phyloP scores from a whole-genome alignment of 306 rosid genomes.

The Pyrus bretschneideri region DNA sequence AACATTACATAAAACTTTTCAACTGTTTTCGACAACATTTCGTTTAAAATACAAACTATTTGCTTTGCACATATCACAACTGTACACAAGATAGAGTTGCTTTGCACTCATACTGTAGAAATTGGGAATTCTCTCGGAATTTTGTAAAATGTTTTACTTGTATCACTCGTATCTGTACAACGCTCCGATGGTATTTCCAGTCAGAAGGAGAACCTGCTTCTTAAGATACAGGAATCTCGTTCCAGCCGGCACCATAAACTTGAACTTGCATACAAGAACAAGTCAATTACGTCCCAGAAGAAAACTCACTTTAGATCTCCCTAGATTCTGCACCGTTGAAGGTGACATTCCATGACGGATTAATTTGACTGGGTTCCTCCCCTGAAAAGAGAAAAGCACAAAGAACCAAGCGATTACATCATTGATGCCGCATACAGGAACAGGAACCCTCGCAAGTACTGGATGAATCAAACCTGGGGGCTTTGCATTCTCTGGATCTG shows the following conservation, averaged over 20 bases:
- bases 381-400: constrained; percentile 38
- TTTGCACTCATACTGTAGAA: neutral
- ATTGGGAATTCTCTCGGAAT: neutral
- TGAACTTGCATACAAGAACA: neutral
- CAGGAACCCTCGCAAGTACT: constrained; percentile 14
- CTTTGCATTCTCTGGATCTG: constrained; percentile 15
- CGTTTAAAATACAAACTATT: neutral
- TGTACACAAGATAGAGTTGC: neutral
- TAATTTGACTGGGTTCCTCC: constrained; percentile 9
- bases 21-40: neutral
- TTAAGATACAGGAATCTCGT: neutral
- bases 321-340: constrained; percentile 15
- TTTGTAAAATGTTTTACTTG: neutral
- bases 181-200: neutral
- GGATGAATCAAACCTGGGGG: constrained; percentile 53
- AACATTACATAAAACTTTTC: neutral
- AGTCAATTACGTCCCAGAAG: neutral
- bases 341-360: constrained; percentile 19
- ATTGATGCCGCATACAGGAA: constrained; percentile 15
- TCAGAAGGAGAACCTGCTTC: neutral
- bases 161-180: neutral
- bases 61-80: neutral
- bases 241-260: neutral
- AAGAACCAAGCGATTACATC: constrained; percentile 15
- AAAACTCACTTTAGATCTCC: neutral